Conservation (phyloP, 2,329 filamentous ascomycete species). For the Leptodontidium sp. region DNA sequence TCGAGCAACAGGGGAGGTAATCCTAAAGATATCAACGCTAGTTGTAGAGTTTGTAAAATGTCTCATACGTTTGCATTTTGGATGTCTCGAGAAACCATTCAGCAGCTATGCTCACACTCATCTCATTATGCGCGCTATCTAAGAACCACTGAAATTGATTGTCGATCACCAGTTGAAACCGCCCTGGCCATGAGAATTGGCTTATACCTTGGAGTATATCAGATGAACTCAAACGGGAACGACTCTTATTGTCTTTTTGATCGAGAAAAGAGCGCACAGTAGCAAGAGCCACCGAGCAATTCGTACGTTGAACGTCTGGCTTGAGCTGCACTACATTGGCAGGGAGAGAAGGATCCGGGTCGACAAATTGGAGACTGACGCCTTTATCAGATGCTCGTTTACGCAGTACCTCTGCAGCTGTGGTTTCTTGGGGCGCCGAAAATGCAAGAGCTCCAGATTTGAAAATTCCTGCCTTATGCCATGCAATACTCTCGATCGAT, state of each 20-base stretch:
- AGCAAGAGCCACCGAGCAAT: slow-evolving; percentile 58
- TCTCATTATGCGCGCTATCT: slow-evolving; percentile 54
- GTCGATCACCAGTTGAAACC: slow-evolving; percentile 70
- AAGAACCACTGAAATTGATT: slow-evolving; percentile 44
- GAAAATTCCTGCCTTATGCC: slow-evolving; percentile 78
- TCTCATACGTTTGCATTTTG: slow-evolving; percentile 8
- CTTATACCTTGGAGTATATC: slow-evolving; percentile 68
- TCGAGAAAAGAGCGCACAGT: slow-evolving; percentile 58
- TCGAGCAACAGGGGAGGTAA: neutral
- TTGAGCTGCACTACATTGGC: slow-evolving; percentile 47
- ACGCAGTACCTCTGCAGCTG: slow-evolving; percentile 54
- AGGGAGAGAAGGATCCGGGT: slow-evolving; percentile 32
- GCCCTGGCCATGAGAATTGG: slow-evolving; percentile 76
- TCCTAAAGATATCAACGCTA: slow-evolving; percentile 3
- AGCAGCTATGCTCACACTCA: slow-evolving; percentile 82
- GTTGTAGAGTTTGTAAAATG: neutral
- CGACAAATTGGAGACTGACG: slow-evolving; percentile 48
- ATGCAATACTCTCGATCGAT: slow-evolving; percentile 70
- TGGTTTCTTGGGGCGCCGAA: slow-evolving; percentile 59
- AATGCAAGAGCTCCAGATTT: slow-evolving; percentile 68
- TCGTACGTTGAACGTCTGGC: slow-evolving; percentile 64
- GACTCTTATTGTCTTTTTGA: slow-evolving; percentile 14
- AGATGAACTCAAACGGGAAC: slow-evolving; percentile 63
- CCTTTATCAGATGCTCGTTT: slow-evolving; percentile 58
- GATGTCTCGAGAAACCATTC: slow-evolving; percentile 75